These are phyloP conservation scores for Erodium trifolium DNA, from an alignment of 441 rosid species.

Conservation along the genomic window DNA sequence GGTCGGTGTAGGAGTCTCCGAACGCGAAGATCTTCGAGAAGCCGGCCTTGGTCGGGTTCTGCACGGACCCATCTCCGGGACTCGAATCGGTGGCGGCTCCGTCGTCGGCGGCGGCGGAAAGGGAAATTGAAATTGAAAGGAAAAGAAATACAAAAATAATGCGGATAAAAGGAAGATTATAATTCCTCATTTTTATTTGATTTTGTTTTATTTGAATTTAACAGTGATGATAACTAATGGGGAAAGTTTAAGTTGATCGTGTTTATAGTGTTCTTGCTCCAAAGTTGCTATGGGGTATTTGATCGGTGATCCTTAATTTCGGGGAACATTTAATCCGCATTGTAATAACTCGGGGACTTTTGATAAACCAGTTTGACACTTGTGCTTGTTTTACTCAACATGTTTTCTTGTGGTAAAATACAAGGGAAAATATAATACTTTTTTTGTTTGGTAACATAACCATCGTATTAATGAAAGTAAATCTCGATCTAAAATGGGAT, in stretches of 20 bases:
- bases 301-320: background rate
- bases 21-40: slow-evolving; percentile 35
- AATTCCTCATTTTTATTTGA: background rate
- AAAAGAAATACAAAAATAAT: background rate
- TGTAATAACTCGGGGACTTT: background rate
- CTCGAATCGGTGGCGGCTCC: background rate
- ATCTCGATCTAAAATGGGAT: no score
- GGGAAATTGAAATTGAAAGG: no score
- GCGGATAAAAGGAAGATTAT: background rate
- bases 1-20: slow-evolving; percentile 39
- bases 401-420: background rate
- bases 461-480: no score
- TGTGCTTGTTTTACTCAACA: background rate
- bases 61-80: background rate
- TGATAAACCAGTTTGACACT: background rate
- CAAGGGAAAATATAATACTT: no score
- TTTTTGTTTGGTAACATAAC: no score
- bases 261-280: background rate
- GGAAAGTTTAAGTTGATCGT: background rate
- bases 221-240: no score
- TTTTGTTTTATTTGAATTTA: no score
- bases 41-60: background rate
- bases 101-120: background rate
- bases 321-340: background rate
- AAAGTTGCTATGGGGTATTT: background rate